phyloP scores from a whole-genome alignment of 345 rosid genomes.

The Erysimum cheiranthoides region DNA sequence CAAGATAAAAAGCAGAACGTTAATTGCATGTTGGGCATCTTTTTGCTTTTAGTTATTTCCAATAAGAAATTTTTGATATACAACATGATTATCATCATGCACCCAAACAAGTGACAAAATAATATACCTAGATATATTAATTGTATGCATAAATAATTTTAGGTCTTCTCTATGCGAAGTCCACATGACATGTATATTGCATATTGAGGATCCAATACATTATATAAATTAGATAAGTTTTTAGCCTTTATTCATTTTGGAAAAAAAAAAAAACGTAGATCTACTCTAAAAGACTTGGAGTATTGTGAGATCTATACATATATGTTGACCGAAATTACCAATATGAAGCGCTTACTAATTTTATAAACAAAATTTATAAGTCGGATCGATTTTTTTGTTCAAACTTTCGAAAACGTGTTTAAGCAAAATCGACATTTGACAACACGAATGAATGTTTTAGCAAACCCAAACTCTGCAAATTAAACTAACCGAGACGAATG shows the following conservation, averaged over 20 bases:
- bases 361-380: too few relatives aligned
- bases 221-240: not conserved
- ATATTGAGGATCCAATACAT: not conserved
- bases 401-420: not conserved
- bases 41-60: conserved; percentile 23
- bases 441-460: conserved; percentile 8
- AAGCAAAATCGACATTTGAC: not conserved
- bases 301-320: not conserved
- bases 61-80: not conserved
- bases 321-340: not conserved
- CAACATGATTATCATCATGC: conserved; percentile 8
- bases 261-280: not conserved
- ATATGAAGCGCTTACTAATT: not conserved
- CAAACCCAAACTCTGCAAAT: too few relatives aligned
- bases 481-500: not conserved
- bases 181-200: conserved; percentile 14
- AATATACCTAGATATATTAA: not conserved
- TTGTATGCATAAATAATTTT: not conserved
- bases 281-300: too few relatives aligned
- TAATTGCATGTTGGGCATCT: conserved; percentile 32
- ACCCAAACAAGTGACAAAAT: conserved; percentile 3
- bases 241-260: not conserved
- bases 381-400: too few relatives aligned
- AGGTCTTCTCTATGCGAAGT: conserved; percentile 1
- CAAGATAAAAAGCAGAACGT: conserved; percentile 27